Percentiles rank a stretch among this genome's conserved stretches.
Conservation (phyloP, 768 basidiomycete genomes). For the Lyophyllum decastes region DNA sequence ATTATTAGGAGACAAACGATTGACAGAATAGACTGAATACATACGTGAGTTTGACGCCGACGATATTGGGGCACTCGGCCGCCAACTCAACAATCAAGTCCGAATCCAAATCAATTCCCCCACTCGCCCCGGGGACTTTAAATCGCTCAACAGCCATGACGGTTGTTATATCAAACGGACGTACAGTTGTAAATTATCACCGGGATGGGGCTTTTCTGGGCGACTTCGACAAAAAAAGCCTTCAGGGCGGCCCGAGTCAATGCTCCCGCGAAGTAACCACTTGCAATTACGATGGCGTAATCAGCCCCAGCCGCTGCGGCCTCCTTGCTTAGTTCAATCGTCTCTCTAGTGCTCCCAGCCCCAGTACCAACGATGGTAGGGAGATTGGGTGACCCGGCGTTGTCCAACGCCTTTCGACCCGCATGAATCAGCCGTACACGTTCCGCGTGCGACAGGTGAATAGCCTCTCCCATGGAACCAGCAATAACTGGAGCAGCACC, state of each 20-base stretch:
- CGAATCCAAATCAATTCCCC: constrained; percentile 90
- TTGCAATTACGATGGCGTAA: constrained; percentile 80
- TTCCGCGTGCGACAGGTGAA: constrained; percentile 70
- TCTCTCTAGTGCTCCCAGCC: constrained; percentile 80
- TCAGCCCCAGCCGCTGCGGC: constrained; percentile 88
- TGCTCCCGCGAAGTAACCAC: constrained; percentile 85
- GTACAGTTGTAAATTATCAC: constrained; percentile 88
- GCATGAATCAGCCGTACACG: constrained; percentile 63
- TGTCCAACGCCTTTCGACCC: constrained; percentile 73
- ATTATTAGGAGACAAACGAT: neutral
- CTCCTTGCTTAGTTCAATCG: constrained; percentile 70
- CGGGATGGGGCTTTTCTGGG: constrained; percentile 81
- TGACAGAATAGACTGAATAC: constrained; percentile 25
- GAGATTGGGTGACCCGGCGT: constrained; percentile 52
- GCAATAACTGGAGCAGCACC: constrained; percentile 74
- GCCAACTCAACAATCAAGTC: constrained; percentile 85
- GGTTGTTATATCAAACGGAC: constrained; percentile 25
- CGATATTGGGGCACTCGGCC: constrained; percentile 70
- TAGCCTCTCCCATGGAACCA: constrained; percentile 87
- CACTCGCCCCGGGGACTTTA: constrained; percentile 81
- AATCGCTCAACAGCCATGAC: constrained; percentile 6
- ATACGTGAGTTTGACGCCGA: constrained; percentile 88
- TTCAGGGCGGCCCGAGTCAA: constrained; percentile 74
- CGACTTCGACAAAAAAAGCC: constrained; percentile 75
- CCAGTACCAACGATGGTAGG: constrained; percentile 87